Evolutionary conservation across 129 eudicot genomes (phyloP), one percentile per base, ranked within the genome.

Genomic region (Flaveria bidentis): DNA sequence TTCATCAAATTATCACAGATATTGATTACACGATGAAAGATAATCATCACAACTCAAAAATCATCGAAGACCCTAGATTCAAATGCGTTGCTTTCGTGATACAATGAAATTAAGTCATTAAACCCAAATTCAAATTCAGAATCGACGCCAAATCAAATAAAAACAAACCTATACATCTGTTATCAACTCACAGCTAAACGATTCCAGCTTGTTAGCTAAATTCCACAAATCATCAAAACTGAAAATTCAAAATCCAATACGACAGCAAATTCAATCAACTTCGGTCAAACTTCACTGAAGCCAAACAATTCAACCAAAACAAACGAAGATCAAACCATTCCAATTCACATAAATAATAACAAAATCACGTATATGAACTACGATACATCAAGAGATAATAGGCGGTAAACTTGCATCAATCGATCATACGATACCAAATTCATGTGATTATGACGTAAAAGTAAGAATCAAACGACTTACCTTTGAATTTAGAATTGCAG

Each of bases 231-330:
- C 26, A 68, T 68, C 74, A 68, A 72, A 61, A 71, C 61, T 78
- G 63, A 69, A 44, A 56, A 71, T 71, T 78, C 71, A 69, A 44
- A 56, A 44, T 46, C 62, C 33, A 12, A 47, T 17, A 78, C 12
- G 60, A 78, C 76, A 33, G 16, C 22, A 49, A 66, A 45, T 49
- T 66, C 64, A 64, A 63, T 49, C 79, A 65, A 76, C 66, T 3
- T 26, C 41, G 57, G 60, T 63, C 82, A 79, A 72, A 72, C 77
- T 71, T 78, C 65, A 78, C 45, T 78, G 23, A 62, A 61, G 30
- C 66, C 52, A 14, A 50, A 25, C 52, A 56, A 61, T 20, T 18
- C 33, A 47, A 18, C 67, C 61, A 46, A 78, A 60, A 64, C 5
- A 53, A 46, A 47, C 36, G 22, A 49, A 56, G 39, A 80, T 73